phyloP scores from a whole-genome alignment of 805 yeast genomes.

The Schizosaccharomyces osmophilus region DNA sequence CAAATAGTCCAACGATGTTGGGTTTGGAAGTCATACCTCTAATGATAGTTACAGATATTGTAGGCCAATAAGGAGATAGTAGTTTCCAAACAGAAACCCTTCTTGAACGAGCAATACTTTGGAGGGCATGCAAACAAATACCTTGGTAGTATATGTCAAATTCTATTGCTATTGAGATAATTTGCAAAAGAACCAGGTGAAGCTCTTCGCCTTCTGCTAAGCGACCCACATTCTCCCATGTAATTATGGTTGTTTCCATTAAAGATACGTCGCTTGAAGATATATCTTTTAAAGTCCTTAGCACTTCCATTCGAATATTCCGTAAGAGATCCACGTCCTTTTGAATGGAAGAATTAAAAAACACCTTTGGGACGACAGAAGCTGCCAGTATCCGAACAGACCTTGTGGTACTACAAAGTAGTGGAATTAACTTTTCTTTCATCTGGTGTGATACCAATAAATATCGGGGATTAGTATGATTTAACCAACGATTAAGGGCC shows the following conservation, averaged over 20 bases:
- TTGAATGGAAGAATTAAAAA: not conserved
- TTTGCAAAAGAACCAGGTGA: constrained; percentile 36
- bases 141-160: constrained; percentile 39
- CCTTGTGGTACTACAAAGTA: not conserved
- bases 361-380: not conserved
- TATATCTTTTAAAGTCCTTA: not conserved
- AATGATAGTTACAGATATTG: constrained; percentile 39
- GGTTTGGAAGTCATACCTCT: constrained; percentile 27
- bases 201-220: constrained; percentile 42
- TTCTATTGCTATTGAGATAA: constrained; percentile 44
- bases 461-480: not conserved
- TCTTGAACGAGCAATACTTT: constrained; percentile 23
- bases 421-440: too few relatives aligned
- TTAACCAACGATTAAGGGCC: not conserved
- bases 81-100: constrained; percentile 52
- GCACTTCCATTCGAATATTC: not conserved
- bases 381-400: not conserved
- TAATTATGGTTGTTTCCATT: constrained; percentile 13
- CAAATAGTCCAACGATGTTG: constrained; percentile 30
- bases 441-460: too few relatives aligned
- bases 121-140: constrained; percentile 21
- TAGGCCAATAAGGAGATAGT: constrained; percentile 54
- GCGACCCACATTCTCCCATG: constrained; percentile 42
- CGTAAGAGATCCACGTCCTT: not conserved
- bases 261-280: not conserved